Evolutionary conservation across 208 protist genomes (phyloP).

Genomic region (Crithidia sp.): DNA sequence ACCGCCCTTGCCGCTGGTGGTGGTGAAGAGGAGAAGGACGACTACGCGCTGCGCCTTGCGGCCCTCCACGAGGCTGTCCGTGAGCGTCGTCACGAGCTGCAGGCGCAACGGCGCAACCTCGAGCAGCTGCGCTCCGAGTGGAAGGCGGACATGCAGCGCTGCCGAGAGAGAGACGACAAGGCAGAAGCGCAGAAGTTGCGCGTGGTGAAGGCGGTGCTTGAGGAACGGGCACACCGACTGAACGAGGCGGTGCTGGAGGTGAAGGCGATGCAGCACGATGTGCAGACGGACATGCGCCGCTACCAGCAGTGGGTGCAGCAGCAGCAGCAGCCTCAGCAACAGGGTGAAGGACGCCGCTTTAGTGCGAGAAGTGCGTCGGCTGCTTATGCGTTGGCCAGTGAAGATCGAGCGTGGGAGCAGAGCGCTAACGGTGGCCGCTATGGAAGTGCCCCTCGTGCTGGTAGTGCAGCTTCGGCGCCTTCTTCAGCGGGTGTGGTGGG

Average conservation of each 20-base stretch:
- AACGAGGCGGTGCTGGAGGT: conserved; percentile 60
- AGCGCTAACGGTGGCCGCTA: not conserved
- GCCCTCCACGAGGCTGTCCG: conserved; percentile 27
- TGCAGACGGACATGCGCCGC: conserved; percentile 45
- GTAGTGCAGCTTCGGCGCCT: not conserved
- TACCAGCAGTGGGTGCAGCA: conserved; percentile 5
- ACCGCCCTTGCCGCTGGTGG: not conserved
- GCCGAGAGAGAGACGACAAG: conserved; percentile 37
- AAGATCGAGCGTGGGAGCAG: not conserved
- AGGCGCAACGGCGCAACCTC: conserved; percentile 33
- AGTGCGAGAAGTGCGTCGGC: not conserved
- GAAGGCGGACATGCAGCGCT: conserved; percentile 52
- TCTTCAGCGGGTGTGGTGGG: conserved; percentile 22
- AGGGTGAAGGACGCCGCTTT: not conserved
- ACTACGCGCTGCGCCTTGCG: conserved; percentile 23
- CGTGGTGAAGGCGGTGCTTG: conserved; percentile 52
- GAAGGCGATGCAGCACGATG: conserved; percentile 38
- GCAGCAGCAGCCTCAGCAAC: not conserved
- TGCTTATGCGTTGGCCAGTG: not conserved
- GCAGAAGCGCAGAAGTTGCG: conserved; percentile 40
- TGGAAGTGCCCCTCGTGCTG: not conserved
- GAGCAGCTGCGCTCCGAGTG: conserved; percentile 61
- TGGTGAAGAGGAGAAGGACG: not conserved
- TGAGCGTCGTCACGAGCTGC: conserved; percentile 38
- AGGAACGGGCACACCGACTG: conserved; percentile 55